Percentiles rank a stretch among this genome's conserved stretches.
Evolutionary conservation across 2,329 filamentous ascomycete genomes (phyloP).

Genomic region (Diaporthe velutina): DNA sequence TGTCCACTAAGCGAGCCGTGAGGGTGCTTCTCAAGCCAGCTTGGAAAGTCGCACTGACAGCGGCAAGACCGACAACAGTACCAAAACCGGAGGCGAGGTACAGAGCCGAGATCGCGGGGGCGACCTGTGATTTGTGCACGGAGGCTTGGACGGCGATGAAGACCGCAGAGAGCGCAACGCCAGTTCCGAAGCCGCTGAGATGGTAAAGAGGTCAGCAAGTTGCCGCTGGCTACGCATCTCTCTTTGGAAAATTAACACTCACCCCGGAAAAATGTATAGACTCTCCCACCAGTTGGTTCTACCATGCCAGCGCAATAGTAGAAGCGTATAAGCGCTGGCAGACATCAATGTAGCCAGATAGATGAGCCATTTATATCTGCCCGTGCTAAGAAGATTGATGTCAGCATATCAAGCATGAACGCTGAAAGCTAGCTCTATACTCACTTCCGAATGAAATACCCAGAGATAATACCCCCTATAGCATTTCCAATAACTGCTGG

Average conservation of each 20-base stretch:
- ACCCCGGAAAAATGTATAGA: constrained; percentile 69
- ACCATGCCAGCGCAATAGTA: constrained; percentile 71
- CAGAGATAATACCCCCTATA: constrained; percentile 71
- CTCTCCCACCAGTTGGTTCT: constrained; percentile 67
- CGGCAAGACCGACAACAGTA: constrained; percentile 54
- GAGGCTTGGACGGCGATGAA: constrained; percentile 59
- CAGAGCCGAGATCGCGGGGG: constrained; percentile 56
- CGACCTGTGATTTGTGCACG: constrained; percentile 53
- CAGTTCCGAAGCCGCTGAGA: constrained; percentile 55
- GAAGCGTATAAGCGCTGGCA: constrained; percentile 62
- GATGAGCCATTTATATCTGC: constrained; percentile 69
- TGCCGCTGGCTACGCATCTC: neutral
- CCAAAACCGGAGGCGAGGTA: constrained; percentile 54
- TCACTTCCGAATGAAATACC: constrained; percentile 65
- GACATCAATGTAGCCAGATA: constrained; percentile 64
- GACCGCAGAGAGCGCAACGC: constrained; percentile 55
- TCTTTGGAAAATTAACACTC: constrained; percentile 33
- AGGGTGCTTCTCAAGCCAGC: constrained; percentile 43
- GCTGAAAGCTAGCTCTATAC: neutral
- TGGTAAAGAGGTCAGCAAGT: neutral
- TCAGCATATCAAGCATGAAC: neutral
- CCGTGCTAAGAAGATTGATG: constrained; percentile 57
- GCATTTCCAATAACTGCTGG: constrained; percentile 78
- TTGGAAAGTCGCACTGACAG: constrained; percentile 53
- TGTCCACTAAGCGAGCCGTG: constrained; percentile 39